Conservation (phyloP, 768 basidiomycete species). For the Lanmaoa pseudosensibilis region DNA sequence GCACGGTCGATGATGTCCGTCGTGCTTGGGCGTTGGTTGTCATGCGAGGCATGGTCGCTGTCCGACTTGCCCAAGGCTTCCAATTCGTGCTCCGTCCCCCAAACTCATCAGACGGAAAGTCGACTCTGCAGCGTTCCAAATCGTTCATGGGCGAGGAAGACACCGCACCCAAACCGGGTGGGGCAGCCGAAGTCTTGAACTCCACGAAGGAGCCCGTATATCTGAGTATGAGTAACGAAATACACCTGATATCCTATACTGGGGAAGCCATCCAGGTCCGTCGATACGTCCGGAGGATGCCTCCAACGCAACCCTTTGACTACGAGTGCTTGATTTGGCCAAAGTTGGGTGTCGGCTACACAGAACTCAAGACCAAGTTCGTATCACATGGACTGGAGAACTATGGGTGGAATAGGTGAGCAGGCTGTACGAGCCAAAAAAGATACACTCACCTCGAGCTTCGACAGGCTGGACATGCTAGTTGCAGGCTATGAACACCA, state of each 20-base stretch:
- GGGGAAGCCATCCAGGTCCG: constrained; percentile 89
- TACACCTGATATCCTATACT: constrained; percentile 88
- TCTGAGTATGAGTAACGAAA: constrained; percentile 93
- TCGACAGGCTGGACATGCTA: constrained; percentile 74
- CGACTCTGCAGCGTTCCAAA: constrained; percentile 47
- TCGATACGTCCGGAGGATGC: constrained; percentile 77
- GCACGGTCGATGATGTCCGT: constrained; percentile 55
- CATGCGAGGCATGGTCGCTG: constrained; percentile 92
- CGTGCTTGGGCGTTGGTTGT: constrained; percentile 74
- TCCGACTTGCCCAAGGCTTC: constrained; percentile 91
- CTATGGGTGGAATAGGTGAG: constrained; percentile 84
- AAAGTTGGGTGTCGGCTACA: constrained; percentile 83
- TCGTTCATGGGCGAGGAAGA: constrained; percentile 60
- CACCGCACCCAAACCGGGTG: constrained; percentile 51
- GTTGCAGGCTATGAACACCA: constrained; percentile 80
- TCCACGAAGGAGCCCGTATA: constrained; percentile 74
- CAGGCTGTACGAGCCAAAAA: background rate
- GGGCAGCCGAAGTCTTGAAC: constrained; percentile 64
- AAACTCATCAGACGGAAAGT: constrained; percentile 33
- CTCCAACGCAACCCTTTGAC: constrained; percentile 57
- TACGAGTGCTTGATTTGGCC: constrained; percentile 96
- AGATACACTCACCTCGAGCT: background rate
- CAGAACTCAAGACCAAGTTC: constrained; percentile 73
- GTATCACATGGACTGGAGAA: constrained; percentile 76
- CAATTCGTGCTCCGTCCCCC: constrained; percentile 75